Percentiles rank a stretch among this genome's conserved stretches.
Evolutionary conservation across 1,284 basidiomycete species (phyloP).

Genomic region (Phylloboletellus chloephorus): DNA sequence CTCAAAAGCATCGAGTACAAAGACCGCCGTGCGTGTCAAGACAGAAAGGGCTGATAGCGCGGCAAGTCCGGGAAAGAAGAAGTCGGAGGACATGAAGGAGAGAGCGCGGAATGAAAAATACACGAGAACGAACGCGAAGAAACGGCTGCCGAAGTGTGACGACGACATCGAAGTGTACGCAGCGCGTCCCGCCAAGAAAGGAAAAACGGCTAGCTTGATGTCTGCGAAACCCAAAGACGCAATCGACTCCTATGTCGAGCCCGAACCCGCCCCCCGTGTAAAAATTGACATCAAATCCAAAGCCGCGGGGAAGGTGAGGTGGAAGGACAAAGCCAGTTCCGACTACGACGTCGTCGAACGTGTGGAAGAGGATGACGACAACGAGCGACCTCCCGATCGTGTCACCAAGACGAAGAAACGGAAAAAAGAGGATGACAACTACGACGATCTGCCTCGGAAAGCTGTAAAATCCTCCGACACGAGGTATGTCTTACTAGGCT

Average conservation of each 20-base stretch:
- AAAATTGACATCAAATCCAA: background rate
- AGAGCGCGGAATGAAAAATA: background rate
- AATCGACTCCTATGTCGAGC: background rate
- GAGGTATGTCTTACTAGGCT: slow-evolving; percentile 9
- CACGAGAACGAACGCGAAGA: slow-evolving; percentile 3
- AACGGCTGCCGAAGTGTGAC: slow-evolving; percentile 2
- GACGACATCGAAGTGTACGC: slow-evolving; percentile 3
- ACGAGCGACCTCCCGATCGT: slow-evolving; percentile 2
- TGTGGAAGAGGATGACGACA: slow-evolving; percentile 2
- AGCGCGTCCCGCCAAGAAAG: slow-evolving; percentile 11
- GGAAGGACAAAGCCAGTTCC: background rate
- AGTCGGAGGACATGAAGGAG: background rate
- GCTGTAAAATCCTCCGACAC: slow-evolving; percentile 14
- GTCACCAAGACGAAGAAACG: slow-evolving; percentile 16
- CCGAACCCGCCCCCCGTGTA: background rate
- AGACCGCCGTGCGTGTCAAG: background rate
- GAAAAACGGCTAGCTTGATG: slow-evolving; percentile 1
- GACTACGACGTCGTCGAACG: background rate
- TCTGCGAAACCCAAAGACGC: background rate
- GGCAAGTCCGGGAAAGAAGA: slow-evolving; percentile 3
- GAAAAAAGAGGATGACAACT: slow-evolving; percentile 18
- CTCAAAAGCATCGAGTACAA: slow-evolving; percentile 1
- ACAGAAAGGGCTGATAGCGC: background rate
- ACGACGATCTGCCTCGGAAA: slow-evolving; percentile 24
- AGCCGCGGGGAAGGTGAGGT: slow-evolving; percentile 1